phyloP scores from a whole-genome alignment of 2,329 filamentous ascomycete species.

The Aureobasidium sp. region DNA sequence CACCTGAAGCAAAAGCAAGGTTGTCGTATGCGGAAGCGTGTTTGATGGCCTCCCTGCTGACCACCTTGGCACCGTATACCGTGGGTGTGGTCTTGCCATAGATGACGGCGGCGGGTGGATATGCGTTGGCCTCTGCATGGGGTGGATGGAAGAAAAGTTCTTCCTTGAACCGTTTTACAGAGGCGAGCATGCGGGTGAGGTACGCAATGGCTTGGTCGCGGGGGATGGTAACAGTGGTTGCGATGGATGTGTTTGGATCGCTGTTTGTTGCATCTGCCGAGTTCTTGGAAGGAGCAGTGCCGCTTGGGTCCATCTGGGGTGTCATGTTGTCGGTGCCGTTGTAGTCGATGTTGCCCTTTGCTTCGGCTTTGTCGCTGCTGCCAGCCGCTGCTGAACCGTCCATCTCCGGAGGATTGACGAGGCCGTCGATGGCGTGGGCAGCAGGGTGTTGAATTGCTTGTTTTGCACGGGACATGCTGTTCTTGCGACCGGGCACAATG shows the following conservation, averaged over 20 bases:
- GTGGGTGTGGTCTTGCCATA: slow-evolving; percentile 85
- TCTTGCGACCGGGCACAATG: slow-evolving; percentile 23
- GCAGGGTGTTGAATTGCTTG: slow-evolving; percentile 10
- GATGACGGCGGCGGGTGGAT: slow-evolving; percentile 74
- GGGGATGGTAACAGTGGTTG: slow-evolving; percentile 45
- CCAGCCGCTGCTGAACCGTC: slow-evolving; percentile 25
- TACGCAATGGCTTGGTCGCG: slow-evolving; percentile 54
- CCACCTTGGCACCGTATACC: slow-evolving; percentile 70
- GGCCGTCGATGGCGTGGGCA: slow-evolving; percentile 19
- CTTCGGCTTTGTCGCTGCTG: slow-evolving; percentile 28
- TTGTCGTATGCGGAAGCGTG: slow-evolving; percentile 76
- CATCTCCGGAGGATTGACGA: slow-evolving; percentile 22
- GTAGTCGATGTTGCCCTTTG: slow-evolving; percentile 34
- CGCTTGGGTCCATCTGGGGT: slow-evolving; percentile 14
- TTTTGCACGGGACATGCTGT: slow-evolving; percentile 18
- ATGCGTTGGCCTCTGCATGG: slow-evolving; percentile 58
- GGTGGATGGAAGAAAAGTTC: slow-evolving; percentile 56
- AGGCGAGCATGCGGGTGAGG: slow-evolving; percentile 63
- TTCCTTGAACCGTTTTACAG: slow-evolving; percentile 65
- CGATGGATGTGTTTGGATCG: slow-evolving; percentile 19
- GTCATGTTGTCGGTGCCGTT: slow-evolving; percentile 25
- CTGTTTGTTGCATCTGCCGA: neutral
- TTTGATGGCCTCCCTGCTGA: slow-evolving; percentile 63
- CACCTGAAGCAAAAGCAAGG: slow-evolving; percentile 75
- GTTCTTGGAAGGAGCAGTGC: slow-evolving; percentile 9